Conservation (phyloP, 208 protist genomes). For the Acanthamoeba healyi region DNA sequence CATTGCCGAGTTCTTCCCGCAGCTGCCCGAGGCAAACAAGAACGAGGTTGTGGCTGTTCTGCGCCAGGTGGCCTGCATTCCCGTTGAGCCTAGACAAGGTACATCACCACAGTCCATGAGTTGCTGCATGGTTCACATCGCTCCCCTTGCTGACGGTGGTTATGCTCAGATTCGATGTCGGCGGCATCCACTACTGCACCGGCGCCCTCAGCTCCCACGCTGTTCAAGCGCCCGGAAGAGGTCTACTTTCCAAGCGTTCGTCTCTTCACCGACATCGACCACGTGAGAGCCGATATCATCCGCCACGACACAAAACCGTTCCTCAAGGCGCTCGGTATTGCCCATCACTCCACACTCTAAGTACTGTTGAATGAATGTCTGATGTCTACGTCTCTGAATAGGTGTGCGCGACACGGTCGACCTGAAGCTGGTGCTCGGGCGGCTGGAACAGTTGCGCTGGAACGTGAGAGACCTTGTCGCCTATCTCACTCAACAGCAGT, state of each 20-base stretch:
- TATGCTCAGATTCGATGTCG: background rate
- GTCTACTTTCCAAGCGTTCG: slow-evolving; percentile 33
- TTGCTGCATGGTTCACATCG: too few species aligned
- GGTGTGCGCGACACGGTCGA: slow-evolving; percentile 46
- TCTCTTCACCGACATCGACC: slow-evolving; percentile 25
- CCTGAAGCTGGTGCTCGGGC: background rate
- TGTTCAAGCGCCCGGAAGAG: background rate
- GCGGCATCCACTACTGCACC: background rate
- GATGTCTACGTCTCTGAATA: background rate
- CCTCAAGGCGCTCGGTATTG: background rate
- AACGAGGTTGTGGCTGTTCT: background rate
- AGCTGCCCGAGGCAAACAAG: background rate
- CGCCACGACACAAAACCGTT: slow-evolving; percentile 29
- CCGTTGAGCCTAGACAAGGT: background rate
- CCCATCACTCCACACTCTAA: background rate
- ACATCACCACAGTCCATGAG: background rate
- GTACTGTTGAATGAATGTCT: background rate
- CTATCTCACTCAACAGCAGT: background rate
- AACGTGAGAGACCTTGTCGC: slow-evolving; percentile 27
- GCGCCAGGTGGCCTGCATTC: slow-evolving; percentile 18
- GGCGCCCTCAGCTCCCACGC: background rate
- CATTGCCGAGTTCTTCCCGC: slow-evolving; percentile 52
- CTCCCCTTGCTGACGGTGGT: too few species aligned
- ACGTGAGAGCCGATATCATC: slow-evolving; percentile 4
- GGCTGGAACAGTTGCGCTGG: slow-evolving; percentile 19